Evolutionary conservation across 1,139 yeast species (phyloP).

Genomic region (Candida tunisiensis): DNA sequence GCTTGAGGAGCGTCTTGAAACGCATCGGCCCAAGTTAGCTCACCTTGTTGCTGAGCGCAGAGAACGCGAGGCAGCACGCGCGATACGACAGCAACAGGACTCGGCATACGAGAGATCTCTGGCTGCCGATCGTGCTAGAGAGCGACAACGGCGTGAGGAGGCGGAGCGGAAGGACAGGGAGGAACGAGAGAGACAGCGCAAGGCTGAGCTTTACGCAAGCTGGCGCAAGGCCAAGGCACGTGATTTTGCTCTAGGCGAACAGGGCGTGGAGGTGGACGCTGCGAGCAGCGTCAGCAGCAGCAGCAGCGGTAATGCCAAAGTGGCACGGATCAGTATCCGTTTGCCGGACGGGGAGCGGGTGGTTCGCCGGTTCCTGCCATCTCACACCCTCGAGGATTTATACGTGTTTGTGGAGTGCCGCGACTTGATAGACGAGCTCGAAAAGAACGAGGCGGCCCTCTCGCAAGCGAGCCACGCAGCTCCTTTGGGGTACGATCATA

Average conservation of each 20-base stretch:
- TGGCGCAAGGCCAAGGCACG: not conserved
- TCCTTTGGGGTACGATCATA: conserved; percentile 27
- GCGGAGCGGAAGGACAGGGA: not conserved
- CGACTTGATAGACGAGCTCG: not conserved
- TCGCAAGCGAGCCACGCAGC: not conserved
- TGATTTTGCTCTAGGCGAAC: not conserved
- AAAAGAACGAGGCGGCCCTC: no score
- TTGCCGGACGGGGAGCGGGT: conserved; percentile 36
- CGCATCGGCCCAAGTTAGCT: conserved; percentile 44
- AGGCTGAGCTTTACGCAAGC: not conserved
- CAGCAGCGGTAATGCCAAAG: conserved; percentile 2
- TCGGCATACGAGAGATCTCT: conserved; percentile 59
- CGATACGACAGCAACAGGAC: conserved; percentile 59
- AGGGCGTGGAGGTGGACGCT: no score
- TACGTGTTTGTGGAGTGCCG: conserved; percentile 35
- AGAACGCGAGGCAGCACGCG: conserved; percentile 41
- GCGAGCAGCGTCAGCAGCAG: no score
- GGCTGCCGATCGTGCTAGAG: conserved; percentile 33
- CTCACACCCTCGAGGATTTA: conserved; percentile 28
- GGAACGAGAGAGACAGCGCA: not conserved
- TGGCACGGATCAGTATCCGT: conserved; percentile 22
- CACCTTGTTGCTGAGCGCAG: conserved; percentile 44
- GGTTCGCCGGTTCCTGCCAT: conserved; percentile 29
- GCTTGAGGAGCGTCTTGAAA: conserved; percentile 21
- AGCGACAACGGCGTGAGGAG: conserved; percentile 13